Evolutionary conservation across 2,329 filamentous ascomycete species (phyloP).

Genomic region (Alternaria metachromatica): DNA sequence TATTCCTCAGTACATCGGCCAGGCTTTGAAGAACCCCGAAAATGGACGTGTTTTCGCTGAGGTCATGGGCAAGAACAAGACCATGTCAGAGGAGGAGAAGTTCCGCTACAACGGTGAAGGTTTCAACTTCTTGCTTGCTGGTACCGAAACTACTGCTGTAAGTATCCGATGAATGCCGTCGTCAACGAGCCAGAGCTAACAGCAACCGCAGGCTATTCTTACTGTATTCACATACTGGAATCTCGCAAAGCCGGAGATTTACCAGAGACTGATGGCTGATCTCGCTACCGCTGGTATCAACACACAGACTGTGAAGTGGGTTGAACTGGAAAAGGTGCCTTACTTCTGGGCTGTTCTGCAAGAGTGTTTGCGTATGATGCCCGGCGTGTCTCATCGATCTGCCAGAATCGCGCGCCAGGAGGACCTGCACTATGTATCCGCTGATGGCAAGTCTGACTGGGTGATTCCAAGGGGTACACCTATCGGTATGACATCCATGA

Average conservation of each 20-base stretch:
- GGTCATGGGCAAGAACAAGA: slow-evolving; percentile 26
- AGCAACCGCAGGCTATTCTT: slow-evolving; percentile 33
- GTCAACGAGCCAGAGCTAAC: slow-evolving; percentile 13
- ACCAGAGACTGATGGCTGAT: slow-evolving; percentile 28
- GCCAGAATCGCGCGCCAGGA: slow-evolving; percentile 27
- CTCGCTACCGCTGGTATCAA: slow-evolving; percentile 22
- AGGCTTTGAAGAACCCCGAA: slow-evolving; percentile 30
- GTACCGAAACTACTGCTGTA: slow-evolving; percentile 36
- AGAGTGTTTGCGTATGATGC: slow-evolving; percentile 47
- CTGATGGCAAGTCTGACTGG: slow-evolving; percentile 27
- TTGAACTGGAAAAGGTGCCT: slow-evolving; percentile 38
- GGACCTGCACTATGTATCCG: slow-evolving; percentile 27
- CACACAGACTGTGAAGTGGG: slow-evolving; percentile 21
- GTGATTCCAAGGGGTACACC: slow-evolving; percentile 35
- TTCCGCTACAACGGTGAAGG: slow-evolving; percentile 32
- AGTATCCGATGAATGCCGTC: neutral
- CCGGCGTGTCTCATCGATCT: slow-evolving; percentile 33
- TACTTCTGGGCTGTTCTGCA: slow-evolving; percentile 44
- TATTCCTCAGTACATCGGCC: slow-evolving; percentile 30
- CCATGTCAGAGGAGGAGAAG: slow-evolving; percentile 30
- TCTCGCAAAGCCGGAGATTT: slow-evolving; percentile 35
- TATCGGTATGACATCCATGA: slow-evolving; percentile 38
- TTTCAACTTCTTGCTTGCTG: slow-evolving; percentile 34
- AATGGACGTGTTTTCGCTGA: slow-evolving; percentile 35
- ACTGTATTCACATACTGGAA: slow-evolving; percentile 45